A percentile compares a stretch with the other conserved stretches of the same genome.
These are phyloP conservation scores for Glonium stellatum DNA, from an alignment of 495 filamentous ascomycete genomes.

Conservation along the genomic window DNA sequence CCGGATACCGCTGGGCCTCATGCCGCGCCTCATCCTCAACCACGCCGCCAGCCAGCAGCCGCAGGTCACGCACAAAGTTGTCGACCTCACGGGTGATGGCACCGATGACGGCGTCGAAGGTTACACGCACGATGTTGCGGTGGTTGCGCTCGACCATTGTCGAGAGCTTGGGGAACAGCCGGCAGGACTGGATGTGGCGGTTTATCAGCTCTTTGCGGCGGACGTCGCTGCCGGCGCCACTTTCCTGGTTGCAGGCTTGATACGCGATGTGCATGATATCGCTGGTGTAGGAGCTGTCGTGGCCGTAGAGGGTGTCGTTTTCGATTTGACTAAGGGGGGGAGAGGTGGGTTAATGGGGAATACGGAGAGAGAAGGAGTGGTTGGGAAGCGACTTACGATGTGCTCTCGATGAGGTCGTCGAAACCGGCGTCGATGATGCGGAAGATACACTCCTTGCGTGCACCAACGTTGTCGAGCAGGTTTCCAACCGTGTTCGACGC, in stretches of 20 bases:
- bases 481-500: constrained; percentile 8
- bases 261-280: constrained; percentile 18
- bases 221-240: neutral
- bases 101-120: constrained; percentile 7
- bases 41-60: neutral
- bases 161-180: constrained; percentile 11
- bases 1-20: constrained; percentile 13
- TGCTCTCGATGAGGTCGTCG: constrained; percentile 13
- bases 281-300: constrained; percentile 13
- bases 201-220: constrained; percentile 14
- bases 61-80: constrained; percentile 14
- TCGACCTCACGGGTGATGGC: constrained; percentile 12
- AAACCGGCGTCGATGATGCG: constrained; percentile 12
- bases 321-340: neutral
- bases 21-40: neutral
- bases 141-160: constrained; percentile 17
- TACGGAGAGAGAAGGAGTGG: neutral
- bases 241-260: constrained; percentile 2
- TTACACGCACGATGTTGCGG: constrained; percentile 1
- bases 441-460: constrained; percentile 1
- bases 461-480: constrained; percentile 3
- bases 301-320: constrained; percentile 14
- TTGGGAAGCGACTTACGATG: neutral
- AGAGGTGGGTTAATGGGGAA: neutral
- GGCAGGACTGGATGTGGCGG: constrained; percentile 9